Conservation (phyloP, 352 stramenopile genomes). For the Aphanomyces invadans region DNA sequence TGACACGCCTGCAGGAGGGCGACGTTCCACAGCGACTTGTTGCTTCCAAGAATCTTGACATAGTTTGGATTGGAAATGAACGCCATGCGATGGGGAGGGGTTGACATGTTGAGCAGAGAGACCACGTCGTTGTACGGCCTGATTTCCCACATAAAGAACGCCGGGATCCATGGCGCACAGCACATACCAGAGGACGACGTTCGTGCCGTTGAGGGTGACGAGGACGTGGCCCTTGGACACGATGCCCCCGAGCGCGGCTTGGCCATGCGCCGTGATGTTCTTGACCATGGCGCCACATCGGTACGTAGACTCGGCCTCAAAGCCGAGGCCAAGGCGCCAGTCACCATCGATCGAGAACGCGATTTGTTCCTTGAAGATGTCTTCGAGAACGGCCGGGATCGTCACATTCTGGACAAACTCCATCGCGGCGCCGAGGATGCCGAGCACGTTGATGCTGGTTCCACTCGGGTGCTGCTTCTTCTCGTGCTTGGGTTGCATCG, state of each 20-base stretch:
- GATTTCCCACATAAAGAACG: no score
- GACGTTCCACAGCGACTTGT: slow-evolving; percentile 85
- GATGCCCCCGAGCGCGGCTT: slow-evolving; percentile 59
- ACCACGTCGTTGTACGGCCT: slow-evolving; percentile 63
- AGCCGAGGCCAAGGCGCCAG: slow-evolving; percentile 69
- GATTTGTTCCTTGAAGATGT: slow-evolving; percentile 87
- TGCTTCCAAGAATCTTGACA: slow-evolving; percentile 81
- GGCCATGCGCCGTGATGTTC: slow-evolving; percentile 63
- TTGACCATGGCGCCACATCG: slow-evolving; percentile 73
- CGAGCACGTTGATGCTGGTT: no score
- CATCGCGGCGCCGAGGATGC: slow-evolving; percentile 67
- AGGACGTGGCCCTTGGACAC: slow-evolving; percentile 72
- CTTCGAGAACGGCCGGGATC: slow-evolving; percentile 78
- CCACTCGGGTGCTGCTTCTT: no score
- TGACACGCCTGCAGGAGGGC: slow-evolving; percentile 82
- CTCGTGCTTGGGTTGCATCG: slow-evolving; percentile 50
- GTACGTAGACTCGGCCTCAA: slow-evolving; percentile 79
- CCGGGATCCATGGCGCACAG: no score
- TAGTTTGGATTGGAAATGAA: slow-evolving; percentile 82
- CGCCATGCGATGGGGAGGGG: slow-evolving; percentile 60
- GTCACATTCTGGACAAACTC: slow-evolving; percentile 82
- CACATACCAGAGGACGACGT: slow-evolving; percentile 68
- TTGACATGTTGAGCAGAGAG: slow-evolving; percentile 50
- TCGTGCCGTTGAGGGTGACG: slow-evolving; percentile 80
- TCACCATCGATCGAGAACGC: slow-evolving; percentile 83